A percentile compares a stretch with the other conserved stretches of the same genome.
phyloP scores from a whole-genome alignment of 139 green algal genomes.

The Parachlorella kessleri region DNA sequence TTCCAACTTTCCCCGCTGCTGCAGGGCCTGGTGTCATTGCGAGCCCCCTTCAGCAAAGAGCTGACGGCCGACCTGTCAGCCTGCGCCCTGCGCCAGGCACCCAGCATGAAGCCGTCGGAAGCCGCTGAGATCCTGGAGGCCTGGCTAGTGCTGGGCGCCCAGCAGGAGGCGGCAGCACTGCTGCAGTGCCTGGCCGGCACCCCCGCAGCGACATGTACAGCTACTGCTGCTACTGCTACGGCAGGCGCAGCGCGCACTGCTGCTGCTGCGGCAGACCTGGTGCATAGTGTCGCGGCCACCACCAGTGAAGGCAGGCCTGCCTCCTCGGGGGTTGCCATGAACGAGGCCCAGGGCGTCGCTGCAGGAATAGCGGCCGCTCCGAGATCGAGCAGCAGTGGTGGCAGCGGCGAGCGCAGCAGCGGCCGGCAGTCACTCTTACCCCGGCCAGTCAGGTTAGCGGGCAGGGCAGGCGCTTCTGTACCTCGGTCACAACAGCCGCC shows the following conservation, averaged over 20 bases:
- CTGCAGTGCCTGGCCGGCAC: background rate
- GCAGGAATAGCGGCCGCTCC: no score
- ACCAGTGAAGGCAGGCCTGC: no score
- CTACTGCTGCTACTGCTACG: no score
- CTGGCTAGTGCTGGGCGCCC: background rate
- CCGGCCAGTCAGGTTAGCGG: no score
- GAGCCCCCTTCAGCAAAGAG: background rate
- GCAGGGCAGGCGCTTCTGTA: no score
- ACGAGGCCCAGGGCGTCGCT: no score
- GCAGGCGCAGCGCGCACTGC: no score
- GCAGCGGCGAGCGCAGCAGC: background rate
- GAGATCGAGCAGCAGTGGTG: background rate
- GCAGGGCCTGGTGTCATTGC: background rate
- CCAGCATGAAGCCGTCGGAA: slow-evolving; percentile 13
- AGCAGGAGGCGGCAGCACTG: background rate
- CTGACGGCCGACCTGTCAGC: background rate
- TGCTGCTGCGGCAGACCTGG: no score
- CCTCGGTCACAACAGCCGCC: no score
- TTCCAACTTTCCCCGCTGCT: background rate
- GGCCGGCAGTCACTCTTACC: background rate
- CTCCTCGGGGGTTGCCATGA: no score
- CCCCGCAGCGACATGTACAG: no score
- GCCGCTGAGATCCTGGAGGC: background rate
- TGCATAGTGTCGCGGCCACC: no score
- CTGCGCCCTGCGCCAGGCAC: background rate